phyloP scores from a whole-genome alignment of 169 alveolate genomes.

The Cryptosporidium baileyi region DNA sequence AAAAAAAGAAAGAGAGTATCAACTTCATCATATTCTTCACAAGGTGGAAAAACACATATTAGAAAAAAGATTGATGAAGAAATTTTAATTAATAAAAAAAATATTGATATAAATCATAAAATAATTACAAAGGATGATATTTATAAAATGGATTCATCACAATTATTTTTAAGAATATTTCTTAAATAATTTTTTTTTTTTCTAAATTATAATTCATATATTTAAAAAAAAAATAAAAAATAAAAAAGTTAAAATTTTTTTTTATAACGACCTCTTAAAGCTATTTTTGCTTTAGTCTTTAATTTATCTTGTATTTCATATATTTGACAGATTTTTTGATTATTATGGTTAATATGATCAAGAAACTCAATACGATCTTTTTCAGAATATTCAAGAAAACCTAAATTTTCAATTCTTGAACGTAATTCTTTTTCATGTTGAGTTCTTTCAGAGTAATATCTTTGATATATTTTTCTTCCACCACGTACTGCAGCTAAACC shows the following conservation, averaged over 20 bases:
- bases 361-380: slow-evolving; percentile 1
- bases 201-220: not conserved
- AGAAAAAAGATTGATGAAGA: not conserved
- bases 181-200: not conserved
- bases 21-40: slow-evolving; percentile 20
- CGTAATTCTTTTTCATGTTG: slow-evolving; percentile 9
- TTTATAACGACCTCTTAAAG: slow-evolving; percentile 32
- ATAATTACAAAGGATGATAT: too few relatives aligned
- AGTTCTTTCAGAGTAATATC: slow-evolving; percentile 3
- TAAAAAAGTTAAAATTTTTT: not conserved
- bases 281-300: slow-evolving; percentile 1
- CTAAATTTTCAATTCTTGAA: slow-evolving; percentile 4
- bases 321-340: not conserved
- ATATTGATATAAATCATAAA: not conserved
- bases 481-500: slow-evolving; percentile 63
- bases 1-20: too few relatives aligned
- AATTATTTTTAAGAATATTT: slow-evolving; percentile 32
- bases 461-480: slow-evolving; percentile 39
- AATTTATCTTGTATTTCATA: slow-evolving; percentile 11
- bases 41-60: slow-evolving; percentile 54
- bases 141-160: slow-evolving; percentile 21
- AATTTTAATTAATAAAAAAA: not conserved
- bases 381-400: slow-evolving; percentile 27
- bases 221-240: not conserved
- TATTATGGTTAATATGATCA: not conserved